Evolutionary conservation across 495 filamentous ascomycete species (phyloP).

Genomic region (Trypethelium eluteriae): DNA sequence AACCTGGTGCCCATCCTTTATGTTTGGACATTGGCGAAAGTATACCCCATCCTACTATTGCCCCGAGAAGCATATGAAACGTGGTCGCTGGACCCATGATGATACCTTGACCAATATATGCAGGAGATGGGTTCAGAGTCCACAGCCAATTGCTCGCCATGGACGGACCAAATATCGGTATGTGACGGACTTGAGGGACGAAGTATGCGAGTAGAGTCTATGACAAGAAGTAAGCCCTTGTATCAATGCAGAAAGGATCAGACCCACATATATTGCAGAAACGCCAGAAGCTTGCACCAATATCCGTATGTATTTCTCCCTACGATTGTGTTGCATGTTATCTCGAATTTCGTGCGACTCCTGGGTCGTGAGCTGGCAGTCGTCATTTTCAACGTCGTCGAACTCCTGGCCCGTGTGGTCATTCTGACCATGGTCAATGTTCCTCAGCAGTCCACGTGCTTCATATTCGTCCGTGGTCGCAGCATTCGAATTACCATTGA

Average conservation of each 20-base stretch:
- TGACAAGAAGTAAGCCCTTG: constrained; percentile 6
- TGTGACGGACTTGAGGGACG: constrained; percentile 67
- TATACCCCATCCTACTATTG: constrained; percentile 80
- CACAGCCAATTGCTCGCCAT: constrained; percentile 83
- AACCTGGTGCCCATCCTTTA: constrained; percentile 79
- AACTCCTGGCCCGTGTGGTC: neutral
- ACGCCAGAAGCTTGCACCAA: constrained; percentile 47
- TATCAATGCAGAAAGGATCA: neutral
- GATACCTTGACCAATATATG: constrained; percentile 77
- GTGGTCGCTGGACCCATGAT: constrained; percentile 86
- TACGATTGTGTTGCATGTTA: constrained; percentile 40
- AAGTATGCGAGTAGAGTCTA: constrained; percentile 85
- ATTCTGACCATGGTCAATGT: neutral
- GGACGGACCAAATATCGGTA: constrained; percentile 70
- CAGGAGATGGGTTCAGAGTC: constrained; percentile 91
- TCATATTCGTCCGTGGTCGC: constrained; percentile 15
- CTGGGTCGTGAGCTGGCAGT: constrained; percentile 26
- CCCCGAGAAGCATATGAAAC: constrained; percentile 86
- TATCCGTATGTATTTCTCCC: constrained; percentile 53
- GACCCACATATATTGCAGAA: constrained; percentile 45
- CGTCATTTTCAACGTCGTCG: neutral
- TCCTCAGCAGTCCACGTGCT: constrained; percentile 19
- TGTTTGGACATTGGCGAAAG: constrained; percentile 80
- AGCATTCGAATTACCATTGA: neutral
- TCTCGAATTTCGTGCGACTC: neutral